phyloP scores from a whole-genome alignment of 2,329 filamentous ascomycete genomes.

The Podosphaera fusca region DNA sequence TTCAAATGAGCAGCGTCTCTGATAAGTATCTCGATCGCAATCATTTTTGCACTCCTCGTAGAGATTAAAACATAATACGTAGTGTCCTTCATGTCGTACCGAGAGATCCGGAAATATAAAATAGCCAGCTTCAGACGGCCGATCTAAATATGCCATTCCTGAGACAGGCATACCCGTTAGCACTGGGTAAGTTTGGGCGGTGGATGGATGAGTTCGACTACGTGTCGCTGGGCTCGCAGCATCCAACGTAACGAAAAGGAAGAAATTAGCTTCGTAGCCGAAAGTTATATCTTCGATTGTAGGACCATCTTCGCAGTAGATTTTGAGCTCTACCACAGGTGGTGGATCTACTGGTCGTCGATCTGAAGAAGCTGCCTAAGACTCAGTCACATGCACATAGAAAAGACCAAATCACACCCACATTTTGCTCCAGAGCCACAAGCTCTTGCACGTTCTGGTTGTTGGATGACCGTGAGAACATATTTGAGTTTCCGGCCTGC shows the following conservation, averaged over 20 bases:
- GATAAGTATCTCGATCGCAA: constrained; percentile 45
- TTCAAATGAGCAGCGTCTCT: constrained; percentile 15
- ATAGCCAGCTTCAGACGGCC: constrained; percentile 59
- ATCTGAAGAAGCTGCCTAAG: constrained; percentile 9
- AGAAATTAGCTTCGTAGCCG: constrained; percentile 89
- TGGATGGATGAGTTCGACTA: constrained; percentile 28
- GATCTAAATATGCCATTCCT: constrained; percentile 86
- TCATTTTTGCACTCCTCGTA: constrained; percentile 87
- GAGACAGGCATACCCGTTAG: constrained; percentile 86
- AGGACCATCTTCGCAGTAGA: constrained; percentile 44
- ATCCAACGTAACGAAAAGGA: constrained; percentile 82
- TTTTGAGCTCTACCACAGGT: constrained; percentile 74
- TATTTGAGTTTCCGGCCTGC: constrained; percentile 64
- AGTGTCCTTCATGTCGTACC: constrained; percentile 83
- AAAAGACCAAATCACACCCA: constrained; percentile 22
- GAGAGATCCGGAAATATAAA: constrained; percentile 96
- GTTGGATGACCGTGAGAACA: constrained; percentile 66
- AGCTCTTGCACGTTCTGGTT: constrained; percentile 80
- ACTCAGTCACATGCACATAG: constrained; percentile 3
- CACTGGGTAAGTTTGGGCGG: constrained; percentile 48
- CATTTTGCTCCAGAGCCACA: constrained; percentile 92
- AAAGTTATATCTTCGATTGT: constrained; percentile 49
- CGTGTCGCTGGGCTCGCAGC: constrained; percentile 65
- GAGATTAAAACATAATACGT: constrained; percentile 73
- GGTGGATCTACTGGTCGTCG: constrained; percentile 26